Evolutionary conservation across 352 stramenopile species (phyloP).

Genomic region (Phytophthora hybrid): DNA sequence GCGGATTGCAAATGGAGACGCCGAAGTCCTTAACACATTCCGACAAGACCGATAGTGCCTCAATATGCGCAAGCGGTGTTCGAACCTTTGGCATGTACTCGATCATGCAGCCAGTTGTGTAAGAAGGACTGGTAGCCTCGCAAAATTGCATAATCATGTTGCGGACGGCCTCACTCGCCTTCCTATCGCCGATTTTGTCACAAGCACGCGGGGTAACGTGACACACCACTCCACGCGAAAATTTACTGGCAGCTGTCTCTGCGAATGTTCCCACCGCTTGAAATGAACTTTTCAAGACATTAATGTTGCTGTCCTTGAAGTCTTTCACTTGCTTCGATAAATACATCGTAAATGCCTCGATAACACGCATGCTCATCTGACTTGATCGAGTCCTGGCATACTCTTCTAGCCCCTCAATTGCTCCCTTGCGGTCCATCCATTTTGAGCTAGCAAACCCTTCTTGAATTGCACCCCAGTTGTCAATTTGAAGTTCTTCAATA

Average conservation of each 20-base stretch:
- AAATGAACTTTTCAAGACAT: slow-evolving; percentile 88
- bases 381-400: slow-evolving; percentile 60
- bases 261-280: slow-evolving; percentile 82
- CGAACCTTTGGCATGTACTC: slow-evolving; percentile 84
- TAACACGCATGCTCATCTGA: slow-evolving; percentile 64
- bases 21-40: slow-evolving; percentile 87
- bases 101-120: slow-evolving; percentile 82
- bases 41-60: slow-evolving; percentile 66
- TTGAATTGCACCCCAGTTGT: slow-evolving; percentile 59
- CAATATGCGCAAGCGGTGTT: slow-evolving; percentile 76
- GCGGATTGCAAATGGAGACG: slow-evolving; percentile 70
- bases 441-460: slow-evolving; percentile 77
- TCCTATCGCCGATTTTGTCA: slow-evolving; percentile 88
- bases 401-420: slow-evolving; percentile 75
- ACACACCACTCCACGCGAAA: slow-evolving; percentile 79
- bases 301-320: slow-evolving; percentile 92
- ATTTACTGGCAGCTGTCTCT: slow-evolving; percentile 62
- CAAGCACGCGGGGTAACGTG: slow-evolving; percentile 69
- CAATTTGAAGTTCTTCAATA: slow-evolving; percentile 66
- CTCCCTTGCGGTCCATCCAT: slow-evolving; percentile 85
- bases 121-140: slow-evolving; percentile 75
- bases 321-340: slow-evolving; percentile 82
- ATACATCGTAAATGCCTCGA: slow-evolving; percentile 83
- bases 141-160: slow-evolving; percentile 83
- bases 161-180: slow-evolving; percentile 73